phyloP scores from a whole-genome alignment of 2,329 filamentous ascomycete species.

The Calcarisporium arbuscula region DNA sequence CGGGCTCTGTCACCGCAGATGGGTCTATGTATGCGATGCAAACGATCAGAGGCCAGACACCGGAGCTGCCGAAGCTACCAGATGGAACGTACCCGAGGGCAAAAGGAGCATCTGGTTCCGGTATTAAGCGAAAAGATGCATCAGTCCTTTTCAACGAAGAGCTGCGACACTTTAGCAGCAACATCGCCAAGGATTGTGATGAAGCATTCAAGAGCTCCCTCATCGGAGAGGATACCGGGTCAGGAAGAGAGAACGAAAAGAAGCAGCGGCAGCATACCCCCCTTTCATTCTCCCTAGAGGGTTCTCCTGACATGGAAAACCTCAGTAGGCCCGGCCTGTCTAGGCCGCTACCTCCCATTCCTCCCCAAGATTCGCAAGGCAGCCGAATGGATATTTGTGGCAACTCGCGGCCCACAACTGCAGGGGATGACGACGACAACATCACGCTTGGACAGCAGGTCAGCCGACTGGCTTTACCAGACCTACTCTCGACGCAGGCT shows the following conservation, averaged over 20 bases:
- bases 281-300: conserved; percentile 35
- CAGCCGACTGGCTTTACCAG: conserved; percentile 21
- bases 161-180: conserved; percentile 73
- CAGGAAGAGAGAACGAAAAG: conserved; percentile 25
- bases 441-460: conserved; percentile 17
- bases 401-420: conserved; percentile 13
- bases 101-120: conserved; percentile 11
- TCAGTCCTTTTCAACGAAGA: conserved; percentile 59
- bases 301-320: conserved; percentile 21
- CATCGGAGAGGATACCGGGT: conserved; percentile 32
- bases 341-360: too few species aligned
- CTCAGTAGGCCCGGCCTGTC: too few species aligned
- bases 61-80: conserved; percentile 19
- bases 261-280: conserved; percentile 31
- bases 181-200: conserved; percentile 84
- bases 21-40: conserved; percentile 14
- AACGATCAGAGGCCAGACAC: conserved; percentile 20
- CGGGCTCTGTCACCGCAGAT: conserved; percentile 14
- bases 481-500: conserved; percentile 24
- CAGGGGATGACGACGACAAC: conserved; percentile 13
- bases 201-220: conserved; percentile 76
- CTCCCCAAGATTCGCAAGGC: too few species aligned
- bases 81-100: conserved; percentile 20
- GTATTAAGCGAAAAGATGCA: conserved; percentile 18
- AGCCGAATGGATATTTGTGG: too few species aligned